These are phyloP conservation scores for Botryotinia narcissicola DNA, from an alignment of 2,329 filamentous ascomycete species.

Conservation along the genomic window DNA sequence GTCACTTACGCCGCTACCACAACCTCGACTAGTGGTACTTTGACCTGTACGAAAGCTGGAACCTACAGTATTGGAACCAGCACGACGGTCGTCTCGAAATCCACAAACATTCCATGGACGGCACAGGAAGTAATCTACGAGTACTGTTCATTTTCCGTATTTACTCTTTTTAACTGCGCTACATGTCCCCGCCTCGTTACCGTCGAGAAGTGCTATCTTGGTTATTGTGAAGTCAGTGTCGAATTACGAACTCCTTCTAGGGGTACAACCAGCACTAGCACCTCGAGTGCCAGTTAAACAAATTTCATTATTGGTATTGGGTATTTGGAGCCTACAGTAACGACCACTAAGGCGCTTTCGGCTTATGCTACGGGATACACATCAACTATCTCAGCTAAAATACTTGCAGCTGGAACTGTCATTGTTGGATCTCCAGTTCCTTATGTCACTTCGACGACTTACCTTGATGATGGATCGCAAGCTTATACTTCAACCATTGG, in stretches of 20 bases:
- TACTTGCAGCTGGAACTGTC: not conserved
- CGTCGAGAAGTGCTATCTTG: not conserved
- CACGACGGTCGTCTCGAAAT: not conserved
- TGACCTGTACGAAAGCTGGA: not conserved
- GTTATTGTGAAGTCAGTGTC: not conserved
- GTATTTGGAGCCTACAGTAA: not conserved
- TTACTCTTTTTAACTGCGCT: not conserved
- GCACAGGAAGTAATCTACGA: not conserved
- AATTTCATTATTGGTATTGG: not conserved
- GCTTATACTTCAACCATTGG: not conserved
- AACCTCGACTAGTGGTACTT: not conserved
- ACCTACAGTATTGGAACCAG: not conserved
- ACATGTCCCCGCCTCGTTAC: not conserved
- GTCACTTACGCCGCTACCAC: not conserved
- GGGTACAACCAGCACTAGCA: not conserved
- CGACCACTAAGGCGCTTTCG: not conserved
- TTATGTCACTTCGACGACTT: not conserved
- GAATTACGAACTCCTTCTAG: not conserved
- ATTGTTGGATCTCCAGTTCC: not conserved
- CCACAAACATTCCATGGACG: not conserved
- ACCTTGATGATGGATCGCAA: not conserved
- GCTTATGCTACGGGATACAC: not conserved
- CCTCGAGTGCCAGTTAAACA: not conserved
- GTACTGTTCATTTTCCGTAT: not conserved
- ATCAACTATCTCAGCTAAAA: not conserved